Base-by-base conservation (phyloP, 768 basidiomycete species). In the Cubamyces sp. region DNA sequence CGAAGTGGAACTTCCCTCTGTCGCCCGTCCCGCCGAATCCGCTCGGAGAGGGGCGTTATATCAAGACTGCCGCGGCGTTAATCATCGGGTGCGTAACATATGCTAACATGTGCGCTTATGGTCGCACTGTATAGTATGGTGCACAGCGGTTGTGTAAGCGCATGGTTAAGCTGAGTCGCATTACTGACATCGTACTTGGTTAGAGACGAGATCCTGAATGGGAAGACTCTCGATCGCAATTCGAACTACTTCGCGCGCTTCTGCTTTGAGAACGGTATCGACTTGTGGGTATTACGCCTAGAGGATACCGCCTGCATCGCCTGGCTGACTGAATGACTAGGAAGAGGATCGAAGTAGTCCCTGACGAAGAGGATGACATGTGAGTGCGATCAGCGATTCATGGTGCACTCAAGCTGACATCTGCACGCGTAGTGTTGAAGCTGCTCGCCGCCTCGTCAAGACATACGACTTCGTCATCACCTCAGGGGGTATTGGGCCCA, bases 301-400 rank as follows among this genome's bases (percentile, higher is more conserved):
- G 3, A 4, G 40, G 18, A 8, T 15, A 18, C 3, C 54, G 37
- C 23, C 18, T 40, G 18, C 45, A 15, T 39, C 16, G 54, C 30
- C 48, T 26, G 6, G 55, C 47, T 30, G 45, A 57, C 7, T 39
- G 62, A 76, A 34, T 39, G 50, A 58, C 6, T 72, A 94, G 91
- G 67, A 92, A 92, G 74, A 85, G 91, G 46, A 85, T 96, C 71
- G 94, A 98, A 69, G 94, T 96, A 59, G 88, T 98, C 47, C 80
- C 95, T 1, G 96, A 98, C 70, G 88, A 93, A 50, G 92, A 96
- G 73, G 84, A 85, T 25, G 91, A 97, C 74, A 97, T 96, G 92
- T 91, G 71, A 64, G 87, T 72, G 8, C 25, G 21, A 3, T 14
- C 26, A 9, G 14, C 8, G 26, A 16, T 15, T 11, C 54, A 15